Base-by-base conservation (phyloP, 2,329 filamentous ascomycete genomes). In the Cordyceps militaris region DNA sequence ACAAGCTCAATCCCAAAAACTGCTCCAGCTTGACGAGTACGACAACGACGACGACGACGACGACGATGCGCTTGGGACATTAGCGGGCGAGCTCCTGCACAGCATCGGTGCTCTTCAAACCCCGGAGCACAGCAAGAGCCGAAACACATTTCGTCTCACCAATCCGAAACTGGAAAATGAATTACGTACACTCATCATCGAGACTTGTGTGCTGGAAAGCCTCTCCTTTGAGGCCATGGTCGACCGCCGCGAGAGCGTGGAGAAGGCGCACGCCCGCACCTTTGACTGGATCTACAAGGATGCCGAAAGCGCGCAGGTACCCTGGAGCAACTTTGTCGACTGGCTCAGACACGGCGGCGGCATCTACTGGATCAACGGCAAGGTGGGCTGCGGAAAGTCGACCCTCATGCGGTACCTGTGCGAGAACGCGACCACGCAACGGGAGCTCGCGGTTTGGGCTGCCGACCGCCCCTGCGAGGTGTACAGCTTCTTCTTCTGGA, bases 301-400 rank as follows among this genome's bases (percentile, higher is more conserved):
- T 9, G 34, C 42, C 5, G 9, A 28, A 14, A n/a, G 6, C 9
- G 24, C 21, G 3, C 16, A 11, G 5, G 43, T 40, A 16, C 53
- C 53, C 4, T 48, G 53, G 43, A 48, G 43, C 30, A 42, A 19
- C 28, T 61, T 59, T 34, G 24, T 32, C 16, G 51, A 43, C 4
- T 72, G 69, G 70, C 64, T 72, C 1, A 44, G 58, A 10, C 43
- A 42, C 0, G 65, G 63, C 0, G 24, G 56, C 28, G 61, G 61
- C 2, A 48, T 68, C 1, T 72, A 66, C 58, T 70, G 69, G 63
- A 66, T 74, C 21, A 65, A 63, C 24, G 73, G 74, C 6, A 75
- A 74, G 53, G 63, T 71, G 0, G 72, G 73, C 4, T 68, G 69
- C 2, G 73, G 72, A 0, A 75, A 75, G 56, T 74, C 72, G 1